Conservation (phyloP, 2,329 filamentous ascomycete genomes). For the Nigrospora oryzae region DNA sequence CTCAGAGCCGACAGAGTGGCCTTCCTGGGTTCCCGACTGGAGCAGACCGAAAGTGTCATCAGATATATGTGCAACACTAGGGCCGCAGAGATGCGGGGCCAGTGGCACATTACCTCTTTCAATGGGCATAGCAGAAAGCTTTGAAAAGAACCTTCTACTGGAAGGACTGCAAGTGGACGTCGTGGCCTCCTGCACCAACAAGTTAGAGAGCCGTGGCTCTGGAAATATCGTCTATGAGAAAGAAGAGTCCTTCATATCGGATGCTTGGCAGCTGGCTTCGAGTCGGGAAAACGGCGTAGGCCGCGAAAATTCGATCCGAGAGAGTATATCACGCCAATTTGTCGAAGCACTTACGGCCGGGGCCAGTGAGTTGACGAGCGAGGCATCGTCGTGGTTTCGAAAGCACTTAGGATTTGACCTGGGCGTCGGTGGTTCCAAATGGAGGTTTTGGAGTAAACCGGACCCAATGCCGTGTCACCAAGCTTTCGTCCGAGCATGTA, state of each 20-base stretch:
- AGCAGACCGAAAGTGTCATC: constrained; percentile 4
- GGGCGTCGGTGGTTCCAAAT: too few relatives aligned
- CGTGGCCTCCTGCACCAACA: constrained; percentile 7
- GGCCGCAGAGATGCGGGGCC: constrained; percentile 4
- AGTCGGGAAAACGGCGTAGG: background rate
- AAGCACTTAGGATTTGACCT: background rate
- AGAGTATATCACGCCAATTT: too few relatives aligned
- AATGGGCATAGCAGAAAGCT: constrained; percentile 2
- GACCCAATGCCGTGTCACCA: constrained; percentile 4
- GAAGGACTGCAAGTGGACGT: constrained; percentile 6
- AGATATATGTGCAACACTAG: constrained; percentile 5
- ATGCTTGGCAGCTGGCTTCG: constrained; percentile 7
- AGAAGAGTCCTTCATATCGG: constrained; percentile 8
- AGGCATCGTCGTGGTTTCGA: too few relatives aligned
- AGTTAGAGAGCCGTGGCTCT: constrained; percentile 8
- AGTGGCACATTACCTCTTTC: background rate
- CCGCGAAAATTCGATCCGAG: too few relatives aligned
- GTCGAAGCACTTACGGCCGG: constrained; percentile 2
- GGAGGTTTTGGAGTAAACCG: too few relatives aligned
- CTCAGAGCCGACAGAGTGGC: background rate
- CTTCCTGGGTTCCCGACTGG: constrained; percentile 8
- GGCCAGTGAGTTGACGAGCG: too few relatives aligned
- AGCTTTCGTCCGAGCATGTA: constrained; percentile 8
- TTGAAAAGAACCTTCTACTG: constrained; percentile 5
- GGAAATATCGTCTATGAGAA: constrained; percentile 7